Conservation (phyloP, 75 land plant species). For the Pinus taeda region DNA sequence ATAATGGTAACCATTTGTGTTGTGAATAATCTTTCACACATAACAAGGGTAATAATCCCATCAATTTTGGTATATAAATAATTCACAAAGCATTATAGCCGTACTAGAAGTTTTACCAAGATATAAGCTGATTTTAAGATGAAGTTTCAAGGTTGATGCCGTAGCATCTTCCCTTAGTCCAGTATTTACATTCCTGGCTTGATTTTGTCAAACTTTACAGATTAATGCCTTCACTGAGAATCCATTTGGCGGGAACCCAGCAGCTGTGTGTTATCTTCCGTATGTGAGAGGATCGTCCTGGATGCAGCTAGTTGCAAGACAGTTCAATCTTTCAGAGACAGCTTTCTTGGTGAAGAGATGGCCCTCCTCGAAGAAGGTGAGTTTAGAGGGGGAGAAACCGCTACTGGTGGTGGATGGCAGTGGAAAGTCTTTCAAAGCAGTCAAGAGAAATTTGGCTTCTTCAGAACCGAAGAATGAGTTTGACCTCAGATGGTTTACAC, state of each 20-base stretch:
- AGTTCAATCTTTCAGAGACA: constrained; percentile 49
- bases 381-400: not conserved
- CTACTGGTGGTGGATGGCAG: not conserved
- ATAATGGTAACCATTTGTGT: not conserved
- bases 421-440: constrained; percentile 13
- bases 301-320: constrained; percentile 44
- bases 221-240: constrained; percentile 44
- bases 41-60: not conserved
- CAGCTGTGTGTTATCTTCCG: constrained; percentile 40
- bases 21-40: too few relatives aligned
- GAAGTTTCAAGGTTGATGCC: too few relatives aligned
- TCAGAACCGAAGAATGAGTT: constrained; percentile 22
- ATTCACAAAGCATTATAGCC: not conserved
- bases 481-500: constrained; percentile 47
- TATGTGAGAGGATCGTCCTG: constrained; percentile 26
- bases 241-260: constrained; percentile 46
- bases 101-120: not conserved
- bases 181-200: not conserved
- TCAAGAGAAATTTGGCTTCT: constrained; percentile 7
- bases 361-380: not conserved
- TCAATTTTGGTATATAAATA: not conserved
- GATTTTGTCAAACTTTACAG: constrained; percentile 13
- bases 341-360: constrained; percentile 38
- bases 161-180: too few relatives aligned
- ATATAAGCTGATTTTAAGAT: not conserved